Percentiles rank a stretch among this genome's conserved stretches.
Evolutionary conservation across 495 filamentous ascomycete genomes (phyloP).

Genomic region (Annulohypoxylon bovei): DNA sequence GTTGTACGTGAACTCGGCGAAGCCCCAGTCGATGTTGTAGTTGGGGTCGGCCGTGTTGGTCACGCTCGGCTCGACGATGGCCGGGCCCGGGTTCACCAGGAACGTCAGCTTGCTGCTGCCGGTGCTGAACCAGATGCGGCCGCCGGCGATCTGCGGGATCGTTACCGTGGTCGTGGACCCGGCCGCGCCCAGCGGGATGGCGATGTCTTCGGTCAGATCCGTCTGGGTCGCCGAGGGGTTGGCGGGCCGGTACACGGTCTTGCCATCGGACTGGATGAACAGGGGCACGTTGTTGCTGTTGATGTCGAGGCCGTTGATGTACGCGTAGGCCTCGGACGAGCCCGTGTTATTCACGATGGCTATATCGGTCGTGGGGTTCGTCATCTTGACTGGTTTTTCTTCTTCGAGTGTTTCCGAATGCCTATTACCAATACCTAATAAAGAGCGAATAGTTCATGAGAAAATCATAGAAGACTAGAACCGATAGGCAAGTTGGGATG

Average conservation of each 20-base stretch:
- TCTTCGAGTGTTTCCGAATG: not conserved
- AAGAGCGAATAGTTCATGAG: not conserved
- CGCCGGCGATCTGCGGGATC: slow-evolving; percentile 75
- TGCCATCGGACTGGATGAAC: slow-evolving; percentile 68
- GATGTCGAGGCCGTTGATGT: slow-evolving; percentile 72
- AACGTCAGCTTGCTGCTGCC: slow-evolving; percentile 69
- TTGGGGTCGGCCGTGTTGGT: slow-evolving; percentile 74
- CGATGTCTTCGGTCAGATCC: slow-evolving; percentile 63
- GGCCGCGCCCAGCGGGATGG: slow-evolving; percentile 69
- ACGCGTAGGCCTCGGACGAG: slow-evolving; percentile 72
- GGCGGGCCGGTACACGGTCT: slow-evolving; percentile 49
- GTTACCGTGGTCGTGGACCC: slow-evolving; percentile 68
- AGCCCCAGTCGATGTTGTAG: slow-evolving; percentile 70
- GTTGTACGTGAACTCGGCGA: slow-evolving; percentile 81
- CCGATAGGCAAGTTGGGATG: slow-evolving; percentile 1
- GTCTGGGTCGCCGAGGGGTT: slow-evolving; percentile 41
- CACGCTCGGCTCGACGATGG: slow-evolving; percentile 75
- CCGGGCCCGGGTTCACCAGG: slow-evolving; percentile 73
- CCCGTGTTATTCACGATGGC: slow-evolving; percentile 70
- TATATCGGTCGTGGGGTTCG: slow-evolving; percentile 62
- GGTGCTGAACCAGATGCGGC: slow-evolving; percentile 73
- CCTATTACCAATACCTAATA: not conserved
- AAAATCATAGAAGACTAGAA: not conserved
- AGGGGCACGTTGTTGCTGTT: slow-evolving; percentile 68
- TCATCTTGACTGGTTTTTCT: slow-evolving; percentile 41